phyloP scores from a whole-genome alignment of 2,329 filamentous ascomycete species.

The Rhytidhysteron rufulum region DNA sequence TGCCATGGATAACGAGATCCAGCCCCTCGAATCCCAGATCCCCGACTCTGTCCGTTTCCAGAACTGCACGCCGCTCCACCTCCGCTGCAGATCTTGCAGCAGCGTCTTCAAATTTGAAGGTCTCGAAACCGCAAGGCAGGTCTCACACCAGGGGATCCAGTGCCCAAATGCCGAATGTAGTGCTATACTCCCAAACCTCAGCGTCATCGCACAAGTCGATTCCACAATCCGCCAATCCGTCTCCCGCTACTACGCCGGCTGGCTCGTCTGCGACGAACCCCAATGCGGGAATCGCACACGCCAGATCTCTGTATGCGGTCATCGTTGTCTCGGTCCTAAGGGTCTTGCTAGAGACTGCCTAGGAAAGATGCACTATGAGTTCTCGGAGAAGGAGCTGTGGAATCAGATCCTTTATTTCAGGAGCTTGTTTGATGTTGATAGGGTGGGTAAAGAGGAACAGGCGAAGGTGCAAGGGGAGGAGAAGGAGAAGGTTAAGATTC shows the following conservation, averaged over 20 bases:
- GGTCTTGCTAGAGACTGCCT: constrained; percentile 80
- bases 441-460: constrained; percentile 55
- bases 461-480: constrained; percentile 53
- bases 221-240: constrained; percentile 74
- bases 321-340: constrained; percentile 80
- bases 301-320: constrained; percentile 90
- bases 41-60: constrained; percentile 87
- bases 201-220: constrained; percentile 82
- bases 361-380: constrained; percentile 85
- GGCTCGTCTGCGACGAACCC: constrained; percentile 85
- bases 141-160: constrained; percentile 70
- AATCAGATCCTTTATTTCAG: constrained; percentile 91
- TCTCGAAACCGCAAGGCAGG: constrained; percentile 41
- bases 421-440: constrained; percentile 84
- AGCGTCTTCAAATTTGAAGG: constrained; percentile 71
- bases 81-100: constrained; percentile 82
- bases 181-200: constrained; percentile 63
- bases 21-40: constrained; percentile 90
- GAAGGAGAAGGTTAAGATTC: constrained; percentile 59
- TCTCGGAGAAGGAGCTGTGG: constrained; percentile 84
- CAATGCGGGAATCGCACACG: constrained; percentile 83
- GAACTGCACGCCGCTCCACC: constrained; percentile 68
- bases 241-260: constrained; percentile 84
- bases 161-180: constrained; percentile 65
- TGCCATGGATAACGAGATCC: constrained; percentile 52